Evolutionary conservation across 2,329 filamentous ascomycete species (phyloP).

Genomic region (Pseudogymnoascus sp.): DNA sequence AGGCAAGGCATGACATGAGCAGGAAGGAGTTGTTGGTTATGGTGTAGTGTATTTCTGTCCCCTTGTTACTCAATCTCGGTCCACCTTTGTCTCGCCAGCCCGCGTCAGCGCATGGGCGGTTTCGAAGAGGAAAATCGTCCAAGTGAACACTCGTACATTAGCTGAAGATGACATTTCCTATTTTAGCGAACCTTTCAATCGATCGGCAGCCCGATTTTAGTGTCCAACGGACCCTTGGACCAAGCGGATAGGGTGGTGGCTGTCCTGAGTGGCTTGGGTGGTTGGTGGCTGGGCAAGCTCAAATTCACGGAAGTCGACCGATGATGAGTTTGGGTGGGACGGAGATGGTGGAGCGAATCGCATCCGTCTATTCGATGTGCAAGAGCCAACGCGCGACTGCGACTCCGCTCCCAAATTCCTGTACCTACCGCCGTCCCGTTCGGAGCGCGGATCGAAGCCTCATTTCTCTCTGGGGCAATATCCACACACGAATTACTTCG

Average conservation of each 20-base stretch:
- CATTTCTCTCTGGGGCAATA: not conserved
- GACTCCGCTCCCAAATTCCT: not conserved
- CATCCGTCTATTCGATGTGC: not conserved
- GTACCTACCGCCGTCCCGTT: not conserved
- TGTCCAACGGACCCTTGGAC: not conserved
- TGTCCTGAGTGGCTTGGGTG: not conserved
- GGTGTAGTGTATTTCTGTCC: not conserved
- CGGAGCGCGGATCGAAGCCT: not conserved
- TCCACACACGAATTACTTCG: not conserved
- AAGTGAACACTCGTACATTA: not conserved
- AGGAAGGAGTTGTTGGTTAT: not conserved
- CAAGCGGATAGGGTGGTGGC: not conserved
- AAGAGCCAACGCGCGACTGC: not conserved
- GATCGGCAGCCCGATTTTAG: conserved; percentile 1
- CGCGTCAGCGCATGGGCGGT: not conserved
- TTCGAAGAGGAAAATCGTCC: not conserved
- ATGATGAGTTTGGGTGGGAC: not conserved
- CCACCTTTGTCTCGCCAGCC: not conserved
- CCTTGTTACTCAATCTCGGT: not conserved
- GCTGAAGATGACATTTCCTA: not conserved
- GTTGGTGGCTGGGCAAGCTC: not conserved
- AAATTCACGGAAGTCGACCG: not conserved
- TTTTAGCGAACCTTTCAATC: not conserved
- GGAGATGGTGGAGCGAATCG: not conserved
- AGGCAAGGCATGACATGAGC: not conserved